Evolutionary conservation across 352 stramenopile genomes (phyloP), one percentile per base, ranked within the genome.

Genomic region (Pilasporangium apinafurcum): DNA sequence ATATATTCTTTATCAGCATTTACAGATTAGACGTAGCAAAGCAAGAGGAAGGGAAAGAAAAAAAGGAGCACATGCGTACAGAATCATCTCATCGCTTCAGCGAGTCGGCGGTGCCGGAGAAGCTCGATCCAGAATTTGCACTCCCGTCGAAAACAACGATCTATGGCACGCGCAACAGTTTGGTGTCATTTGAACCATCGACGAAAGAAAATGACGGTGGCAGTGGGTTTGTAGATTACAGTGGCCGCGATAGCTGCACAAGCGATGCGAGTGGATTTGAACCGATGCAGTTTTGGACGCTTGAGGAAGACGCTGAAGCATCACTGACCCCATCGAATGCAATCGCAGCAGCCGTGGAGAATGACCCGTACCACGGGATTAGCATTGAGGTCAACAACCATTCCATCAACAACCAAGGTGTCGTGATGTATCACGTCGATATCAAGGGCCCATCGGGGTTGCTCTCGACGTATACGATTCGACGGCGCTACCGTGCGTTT

Each of bases 391-490:
- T 80, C 21, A 77, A 59, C 40, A 71, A 62, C 54, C 62, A 80
- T 40, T 80, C 68, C 47, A 59, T 80, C 43, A 65, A 62, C 58
- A 73, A 59, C 39, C 51, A 80, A 30, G 68, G 68, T 18, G 59
- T 74, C 27, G 81, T 93, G 44, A 89, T 93, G 76, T 93, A 93
- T 49, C 81, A 93, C 57, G 78, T 93, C 38, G 81, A 93, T 41
- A 87, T 93, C 34, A 85, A 88, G 48, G 75, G 74, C 8, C 79
- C 78, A 0, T 63, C 89, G 24, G 77, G 77, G 0, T 56, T 89
- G 37, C 51, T 92, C 10, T 86, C 74, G 29, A 88, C 81, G 4
- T 93, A 93, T 68, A 93, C 81, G 5, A 93, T 93, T 55, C 78
- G 81, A 7, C 59, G 76, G 21, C 78, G 81, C 22, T 93, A 86